These are phyloP conservation scores for Torrubiella hemipterigena DNA, from an alignment of 2,329 filamentous ascomycete species.

Conservation along the genomic window DNA sequence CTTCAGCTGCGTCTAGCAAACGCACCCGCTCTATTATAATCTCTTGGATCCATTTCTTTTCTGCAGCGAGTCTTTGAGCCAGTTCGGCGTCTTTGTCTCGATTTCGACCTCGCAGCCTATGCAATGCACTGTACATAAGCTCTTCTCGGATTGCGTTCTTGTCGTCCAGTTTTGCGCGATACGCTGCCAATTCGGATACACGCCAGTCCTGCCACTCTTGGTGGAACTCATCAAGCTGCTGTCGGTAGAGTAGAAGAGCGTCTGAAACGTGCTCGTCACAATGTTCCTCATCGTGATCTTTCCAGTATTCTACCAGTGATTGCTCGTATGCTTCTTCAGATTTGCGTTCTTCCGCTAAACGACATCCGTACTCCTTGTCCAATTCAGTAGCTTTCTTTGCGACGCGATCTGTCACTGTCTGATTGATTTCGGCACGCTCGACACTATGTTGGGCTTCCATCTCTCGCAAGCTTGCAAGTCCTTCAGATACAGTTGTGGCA, in stretches of 20 bases:
- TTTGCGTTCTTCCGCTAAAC: constrained; percentile 26
- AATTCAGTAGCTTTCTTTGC: constrained; percentile 20
- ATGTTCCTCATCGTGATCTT: constrained; percentile 18
- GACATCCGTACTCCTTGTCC: constrained; percentile 26
- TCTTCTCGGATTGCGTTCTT: constrained; percentile 27
- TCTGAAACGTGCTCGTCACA: constrained; percentile 16
- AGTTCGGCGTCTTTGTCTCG: constrained; percentile 19
- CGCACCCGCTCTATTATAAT: constrained; percentile 30
- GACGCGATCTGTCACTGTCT: constrained; percentile 15
- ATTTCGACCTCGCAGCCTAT: constrained; percentile 15
- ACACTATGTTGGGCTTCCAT: constrained; percentile 19
- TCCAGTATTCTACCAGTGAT: constrained; percentile 26
- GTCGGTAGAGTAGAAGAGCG: constrained; percentile 21
- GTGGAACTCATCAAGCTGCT: constrained; percentile 28
- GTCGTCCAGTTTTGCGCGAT: constrained; percentile 23
- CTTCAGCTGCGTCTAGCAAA: constrained; percentile 28
- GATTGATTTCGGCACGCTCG: constrained; percentile 18
- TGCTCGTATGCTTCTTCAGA: constrained; percentile 31
- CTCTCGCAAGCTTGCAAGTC: constrained; percentile 13
- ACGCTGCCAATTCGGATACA: constrained; percentile 24
- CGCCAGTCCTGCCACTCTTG: constrained; percentile 28
- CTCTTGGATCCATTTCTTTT: constrained; percentile 33
- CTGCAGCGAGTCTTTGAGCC: constrained; percentile 22
- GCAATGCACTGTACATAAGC: constrained; percentile 26
- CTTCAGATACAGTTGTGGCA: constrained; percentile 13